Percentiles rank a stretch among this genome's conserved stretches.
These are phyloP conservation scores for Neltuma alba DNA, from an alignment of 306 rosid species.

Conservation along the genomic window DNA sequence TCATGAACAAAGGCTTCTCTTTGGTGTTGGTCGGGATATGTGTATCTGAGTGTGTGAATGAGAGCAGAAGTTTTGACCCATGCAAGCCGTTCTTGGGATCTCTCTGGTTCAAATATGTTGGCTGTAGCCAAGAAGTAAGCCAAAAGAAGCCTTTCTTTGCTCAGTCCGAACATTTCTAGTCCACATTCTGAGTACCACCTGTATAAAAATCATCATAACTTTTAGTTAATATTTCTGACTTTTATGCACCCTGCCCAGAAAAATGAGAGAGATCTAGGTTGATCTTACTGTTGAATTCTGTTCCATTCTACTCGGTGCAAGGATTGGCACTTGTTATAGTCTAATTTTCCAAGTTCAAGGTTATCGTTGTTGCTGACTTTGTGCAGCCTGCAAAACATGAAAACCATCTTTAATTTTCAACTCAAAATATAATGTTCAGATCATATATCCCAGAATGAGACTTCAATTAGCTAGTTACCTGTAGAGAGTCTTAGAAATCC, in stretches of 20 bases:
- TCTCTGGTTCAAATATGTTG: constrained; percentile 58
- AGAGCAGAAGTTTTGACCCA: constrained; percentile 56
- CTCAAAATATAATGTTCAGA: background rate
- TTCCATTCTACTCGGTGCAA: constrained; percentile 60
- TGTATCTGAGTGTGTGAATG: constrained; percentile 41
- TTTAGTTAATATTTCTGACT: background rate
- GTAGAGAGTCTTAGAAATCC: constrained; percentile 75
- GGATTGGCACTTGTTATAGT: constrained; percentile 61
- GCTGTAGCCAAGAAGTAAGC: constrained; percentile 57
- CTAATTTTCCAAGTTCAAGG: constrained; percentile 63
- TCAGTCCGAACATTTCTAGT: constrained; percentile 46
- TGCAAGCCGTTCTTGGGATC: constrained; percentile 54
- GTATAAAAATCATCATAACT: background rate
- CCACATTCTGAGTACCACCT: constrained; percentile 64
- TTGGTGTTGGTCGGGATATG: constrained; percentile 26
- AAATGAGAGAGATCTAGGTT: background rate
- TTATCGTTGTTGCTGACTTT: constrained; percentile 57
- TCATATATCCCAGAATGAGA: background rate
- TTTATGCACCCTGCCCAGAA: background rate
- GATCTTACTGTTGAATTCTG: constrained; percentile 50
- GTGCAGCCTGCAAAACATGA: constrained; percentile 47
- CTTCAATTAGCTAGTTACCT: constrained; percentile 36
- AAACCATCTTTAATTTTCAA: background rate
- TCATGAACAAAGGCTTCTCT: constrained; percentile 47
- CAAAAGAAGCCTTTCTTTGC: constrained; percentile 47